phyloP scores from a whole-genome alignment of 2,329 filamentous ascomycete species.

The Aspergillus candidus region DNA sequence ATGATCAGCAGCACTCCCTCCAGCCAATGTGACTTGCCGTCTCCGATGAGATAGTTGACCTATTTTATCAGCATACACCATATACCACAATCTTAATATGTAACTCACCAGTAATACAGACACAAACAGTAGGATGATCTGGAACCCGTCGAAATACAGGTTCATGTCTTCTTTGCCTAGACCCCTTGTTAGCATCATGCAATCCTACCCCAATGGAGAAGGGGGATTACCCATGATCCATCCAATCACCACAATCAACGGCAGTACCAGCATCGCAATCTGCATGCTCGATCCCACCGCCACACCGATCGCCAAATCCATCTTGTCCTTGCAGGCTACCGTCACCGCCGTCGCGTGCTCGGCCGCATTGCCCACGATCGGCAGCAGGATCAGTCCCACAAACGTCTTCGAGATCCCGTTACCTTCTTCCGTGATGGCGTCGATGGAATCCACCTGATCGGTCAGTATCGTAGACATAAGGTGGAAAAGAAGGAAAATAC shows the following conservation, averaged over 20 bases:
- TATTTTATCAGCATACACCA: constrained; percentile 23
- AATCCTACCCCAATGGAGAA: neutral
- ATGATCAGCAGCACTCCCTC: constrained; percentile 57
- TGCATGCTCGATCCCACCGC: constrained; percentile 62
- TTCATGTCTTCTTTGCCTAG: constrained; percentile 57
- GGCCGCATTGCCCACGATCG: constrained; percentile 61
- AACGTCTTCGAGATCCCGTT: constrained; percentile 53
- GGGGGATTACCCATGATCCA: constrained; percentile 48
- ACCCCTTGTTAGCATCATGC: constrained; percentile 3
- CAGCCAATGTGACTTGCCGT: constrained; percentile 55
- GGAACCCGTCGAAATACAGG: constrained; percentile 80
- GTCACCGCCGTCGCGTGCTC: constrained; percentile 61
- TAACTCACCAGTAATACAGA: constrained; percentile 39
- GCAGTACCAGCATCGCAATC: constrained; percentile 58
- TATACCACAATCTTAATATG: neutral
- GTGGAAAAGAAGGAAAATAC: constrained; percentile 23
- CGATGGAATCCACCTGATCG: constrained; percentile 47
- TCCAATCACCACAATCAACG: constrained; percentile 55
- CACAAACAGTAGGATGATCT: constrained; percentile 63
- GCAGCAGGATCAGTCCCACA: constrained; percentile 58
- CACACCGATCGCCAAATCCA: constrained; percentile 62
- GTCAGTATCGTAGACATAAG: neutral
- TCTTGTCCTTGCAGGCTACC: constrained; percentile 60
- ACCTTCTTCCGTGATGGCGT: constrained; percentile 44
- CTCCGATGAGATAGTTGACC: constrained; percentile 59